These are phyloP conservation scores for Tilletia indica DNA, from an alignment of 1,284 basidiomycete genomes.

Conservation along the genomic window DNA sequence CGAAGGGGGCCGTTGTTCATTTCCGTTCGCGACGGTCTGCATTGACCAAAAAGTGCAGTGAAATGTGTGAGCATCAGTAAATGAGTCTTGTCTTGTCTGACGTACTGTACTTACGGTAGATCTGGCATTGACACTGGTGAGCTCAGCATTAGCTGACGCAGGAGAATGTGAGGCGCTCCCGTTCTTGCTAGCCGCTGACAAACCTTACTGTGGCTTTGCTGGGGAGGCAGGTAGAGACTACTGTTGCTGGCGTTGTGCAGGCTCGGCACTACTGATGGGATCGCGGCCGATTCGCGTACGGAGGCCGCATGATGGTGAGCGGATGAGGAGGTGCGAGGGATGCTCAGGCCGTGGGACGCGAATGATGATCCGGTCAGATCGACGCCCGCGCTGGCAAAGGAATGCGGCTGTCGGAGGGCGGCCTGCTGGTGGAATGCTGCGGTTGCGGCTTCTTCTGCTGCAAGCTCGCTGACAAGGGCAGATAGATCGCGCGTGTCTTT, in stretches of 20 bases:
- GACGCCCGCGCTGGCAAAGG: constrained; percentile 2
- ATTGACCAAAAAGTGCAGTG: neutral
- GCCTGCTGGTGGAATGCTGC: neutral
- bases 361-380: neutral
- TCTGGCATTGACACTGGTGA: neutral
- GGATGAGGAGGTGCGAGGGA: neutral
- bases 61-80: neutral
- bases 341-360: neutral
- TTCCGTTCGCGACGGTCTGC: neutral
- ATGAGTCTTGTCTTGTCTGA: neutral
- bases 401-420: neutral
- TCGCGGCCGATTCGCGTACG: neutral
- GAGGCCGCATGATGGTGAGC: neutral
- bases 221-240: neutral
- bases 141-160: neutral
- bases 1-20: neutral
- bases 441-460: constrained; percentile 3
- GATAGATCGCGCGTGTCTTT: constrained; percentile 14
- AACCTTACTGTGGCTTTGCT: neutral
- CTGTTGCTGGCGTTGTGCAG: neutral
- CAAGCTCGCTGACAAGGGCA: constrained; percentile 14
- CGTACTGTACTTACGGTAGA: neutral
- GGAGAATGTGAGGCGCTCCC: neutral
- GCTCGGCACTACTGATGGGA: neutral
- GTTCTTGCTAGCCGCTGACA: neutral